Evolutionary conservation across 176 grass and related monocot species (phyloP).

Genomic region (Ensete ventricosum): DNA sequence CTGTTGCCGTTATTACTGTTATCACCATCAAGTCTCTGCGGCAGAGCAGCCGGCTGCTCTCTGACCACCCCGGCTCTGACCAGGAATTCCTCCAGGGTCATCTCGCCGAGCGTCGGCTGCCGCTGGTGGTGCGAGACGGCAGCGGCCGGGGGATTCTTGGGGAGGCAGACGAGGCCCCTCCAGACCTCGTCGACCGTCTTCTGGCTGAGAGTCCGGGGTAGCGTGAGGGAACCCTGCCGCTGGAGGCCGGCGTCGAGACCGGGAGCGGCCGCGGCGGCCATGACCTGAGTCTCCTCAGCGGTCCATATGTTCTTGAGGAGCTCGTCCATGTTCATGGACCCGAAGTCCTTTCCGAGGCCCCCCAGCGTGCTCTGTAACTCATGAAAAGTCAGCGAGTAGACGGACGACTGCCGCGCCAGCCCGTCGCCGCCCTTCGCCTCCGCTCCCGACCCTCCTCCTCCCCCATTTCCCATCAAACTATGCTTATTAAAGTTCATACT

Average conservation of each 20-base stretch:
- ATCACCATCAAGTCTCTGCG: background rate
- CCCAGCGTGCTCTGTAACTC: conserved; percentile 71
- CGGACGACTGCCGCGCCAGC: conserved; percentile 45
- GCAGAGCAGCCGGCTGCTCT: conserved; percentile 28
- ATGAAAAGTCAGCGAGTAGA: conserved; percentile 72
- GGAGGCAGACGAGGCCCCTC: conserved; percentile 46
- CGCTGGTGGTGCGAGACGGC: conserved; percentile 19
- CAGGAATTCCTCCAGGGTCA: conserved; percentile 89
- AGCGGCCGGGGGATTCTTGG: background rate
- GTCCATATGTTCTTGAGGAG: conserved; percentile 90
- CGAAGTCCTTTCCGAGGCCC: conserved; percentile 60
- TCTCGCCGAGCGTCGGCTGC: conserved; percentile 66
- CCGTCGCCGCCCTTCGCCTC: background rate
- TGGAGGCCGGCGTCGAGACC: conserved; percentile 25
- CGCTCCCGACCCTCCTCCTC: background rate
- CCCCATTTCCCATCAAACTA: background rate
- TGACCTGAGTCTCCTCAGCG: conserved; percentile 79
- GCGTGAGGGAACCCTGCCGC: conserved; percentile 66
- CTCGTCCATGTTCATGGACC: conserved; percentile 97
- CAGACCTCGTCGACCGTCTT: conserved; percentile 94
- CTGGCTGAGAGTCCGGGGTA: conserved; percentile 73
- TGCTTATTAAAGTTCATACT: background rate
- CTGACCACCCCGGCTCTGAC: conserved; percentile 59
- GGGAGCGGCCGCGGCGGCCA: conserved; percentile 26
- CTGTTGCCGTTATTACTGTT: background rate